Evolutionary conservation across 179 eudicot species (phyloP).

Genomic region (Nepenthes alata): DNA sequence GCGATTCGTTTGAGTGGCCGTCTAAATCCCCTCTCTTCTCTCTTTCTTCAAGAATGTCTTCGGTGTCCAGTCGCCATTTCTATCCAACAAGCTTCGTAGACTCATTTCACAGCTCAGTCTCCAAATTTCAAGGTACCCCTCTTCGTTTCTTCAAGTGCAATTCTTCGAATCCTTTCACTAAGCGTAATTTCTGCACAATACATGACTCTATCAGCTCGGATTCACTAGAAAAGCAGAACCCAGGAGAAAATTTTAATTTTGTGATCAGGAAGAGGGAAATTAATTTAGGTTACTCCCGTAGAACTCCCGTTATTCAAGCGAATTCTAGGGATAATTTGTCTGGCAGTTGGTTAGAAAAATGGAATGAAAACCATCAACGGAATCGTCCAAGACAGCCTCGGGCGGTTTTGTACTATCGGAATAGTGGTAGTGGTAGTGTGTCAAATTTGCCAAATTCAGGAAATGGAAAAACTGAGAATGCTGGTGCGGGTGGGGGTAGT

Average conservation of each 20-base stretch:
- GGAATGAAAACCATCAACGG: constrained; percentile 40
- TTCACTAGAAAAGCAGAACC: constrained; percentile 13
- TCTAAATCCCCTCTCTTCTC: neutral
- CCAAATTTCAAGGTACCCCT: constrained; percentile 32
- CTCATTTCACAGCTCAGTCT: constrained; percentile 42
- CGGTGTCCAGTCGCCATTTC: constrained; percentile 40
- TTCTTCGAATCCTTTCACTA: constrained; percentile 21
- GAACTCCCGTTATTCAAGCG: constrained; percentile 8
- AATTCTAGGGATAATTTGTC: constrained; percentile 10
- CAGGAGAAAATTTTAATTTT: constrained; percentile 17
- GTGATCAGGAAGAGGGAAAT: constrained; percentile 7
- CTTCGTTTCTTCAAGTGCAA: constrained; percentile 39
- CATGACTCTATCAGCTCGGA: constrained; percentile 9
- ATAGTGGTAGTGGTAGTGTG: constrained; percentile 13
- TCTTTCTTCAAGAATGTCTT: constrained; percentile 25
- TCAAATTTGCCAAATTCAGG: constrained; percentile 22
- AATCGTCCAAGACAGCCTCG: constrained; percentile 31
- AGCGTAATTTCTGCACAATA: constrained; percentile 12
- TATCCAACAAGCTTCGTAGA: constrained; percentile 41
- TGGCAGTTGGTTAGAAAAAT: constrained; percentile 60
- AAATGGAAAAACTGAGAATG: constrained; percentile 13
- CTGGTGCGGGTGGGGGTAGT: constrained; percentile 38
- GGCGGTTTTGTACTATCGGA: constrained; percentile 36
- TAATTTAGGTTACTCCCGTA: constrained; percentile 9
- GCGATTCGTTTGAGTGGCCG: too few species aligned